phyloP scores from a whole-genome alignment of 2,329 filamentous ascomycete genomes.

The Alternaria alternata region DNA sequence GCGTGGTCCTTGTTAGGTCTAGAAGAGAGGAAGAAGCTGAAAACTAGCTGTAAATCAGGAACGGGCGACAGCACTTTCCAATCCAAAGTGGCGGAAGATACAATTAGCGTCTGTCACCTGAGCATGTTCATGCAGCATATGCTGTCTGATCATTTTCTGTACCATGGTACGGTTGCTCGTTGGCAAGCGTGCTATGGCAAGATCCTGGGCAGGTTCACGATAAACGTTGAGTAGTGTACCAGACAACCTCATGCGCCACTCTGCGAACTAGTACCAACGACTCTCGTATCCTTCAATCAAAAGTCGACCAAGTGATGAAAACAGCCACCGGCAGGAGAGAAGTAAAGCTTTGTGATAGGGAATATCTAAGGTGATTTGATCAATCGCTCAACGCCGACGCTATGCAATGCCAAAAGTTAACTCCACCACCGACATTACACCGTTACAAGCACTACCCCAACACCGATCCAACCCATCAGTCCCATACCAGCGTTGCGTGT shows the following conservation, averaged over 20 bases:
- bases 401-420: constrained; percentile 34
- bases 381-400: constrained; percentile 40
- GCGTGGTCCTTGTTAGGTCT: neutral
- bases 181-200: neutral
- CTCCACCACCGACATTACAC: constrained; percentile 11
- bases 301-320: neutral
- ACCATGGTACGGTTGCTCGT: constrained; percentile 3
- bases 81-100: neutral
- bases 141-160: neutral
- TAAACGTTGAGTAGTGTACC: constrained; percentile 4
- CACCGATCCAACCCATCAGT: constrained; percentile 11
- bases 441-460: constrained; percentile 11
- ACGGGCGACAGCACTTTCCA: neutral
- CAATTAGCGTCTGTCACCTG: constrained; percentile 1
- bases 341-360: constrained; percentile 6
- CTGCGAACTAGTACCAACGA: neutral
- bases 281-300: neutral
- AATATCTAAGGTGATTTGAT: constrained; percentile 6
- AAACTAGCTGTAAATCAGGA: neutral
- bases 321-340: neutral
- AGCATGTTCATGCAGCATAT: neutral
- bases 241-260: neutral
- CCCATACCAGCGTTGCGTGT: constrained; percentile 11
- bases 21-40: constrained; percentile 2
- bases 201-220: neutral